Evolutionary conservation across 75 land plant species (phyloP), one percentile per base, ranked within the genome.

Genomic region (Selaginella moellendorffii): DNA sequence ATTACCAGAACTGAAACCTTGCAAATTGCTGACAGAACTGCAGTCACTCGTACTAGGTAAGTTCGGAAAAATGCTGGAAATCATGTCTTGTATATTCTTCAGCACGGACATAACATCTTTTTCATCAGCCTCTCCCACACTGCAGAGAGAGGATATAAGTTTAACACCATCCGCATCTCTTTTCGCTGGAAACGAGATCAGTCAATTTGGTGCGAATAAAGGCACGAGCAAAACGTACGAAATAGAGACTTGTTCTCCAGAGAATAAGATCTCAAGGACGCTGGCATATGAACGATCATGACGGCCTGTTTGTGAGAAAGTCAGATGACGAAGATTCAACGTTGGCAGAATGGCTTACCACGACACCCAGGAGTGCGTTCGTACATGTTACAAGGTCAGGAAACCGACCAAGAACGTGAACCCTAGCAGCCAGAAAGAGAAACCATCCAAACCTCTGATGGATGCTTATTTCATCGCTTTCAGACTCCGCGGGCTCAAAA

Each of bases 381-480:
- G 90, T 82, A 71, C 85, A 88, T 36, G 90, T 88, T 54, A 88
- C 85, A 53, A 92, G 65, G 68, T 92, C 98, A 63, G 75, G 83
- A 54, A 79, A 81, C 5, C 79, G 81, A 65, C 84, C 74, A 64
- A 90, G 87, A 29, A 74, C 81, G 72, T 83, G 96, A 28, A 83
- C 60, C 62, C 96, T 82, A 2, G 88, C 72, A n/a, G 83, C 82
- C 68, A 92, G 66, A 72, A 88, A 92, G 46, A 88, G 71, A 77
- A 92, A 69, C 98, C 98, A 92, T 24, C 98, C 98, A 80, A 92
- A 88, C 10, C 78, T 72, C 74, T 79, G 74, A 42, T 82, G 83
- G 24, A 29, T 21, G 42, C 21, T 18, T 28, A 52, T 30, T 17
- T 65, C n/a, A 1, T 24, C 27, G n/a, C 26, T 65, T 1, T 46